A percentile compares a stretch with the other conserved stretches of the same genome.
Conservation (phyloP, 164 flowering plant genomes). For the Liquidambar formosana region DNA sequence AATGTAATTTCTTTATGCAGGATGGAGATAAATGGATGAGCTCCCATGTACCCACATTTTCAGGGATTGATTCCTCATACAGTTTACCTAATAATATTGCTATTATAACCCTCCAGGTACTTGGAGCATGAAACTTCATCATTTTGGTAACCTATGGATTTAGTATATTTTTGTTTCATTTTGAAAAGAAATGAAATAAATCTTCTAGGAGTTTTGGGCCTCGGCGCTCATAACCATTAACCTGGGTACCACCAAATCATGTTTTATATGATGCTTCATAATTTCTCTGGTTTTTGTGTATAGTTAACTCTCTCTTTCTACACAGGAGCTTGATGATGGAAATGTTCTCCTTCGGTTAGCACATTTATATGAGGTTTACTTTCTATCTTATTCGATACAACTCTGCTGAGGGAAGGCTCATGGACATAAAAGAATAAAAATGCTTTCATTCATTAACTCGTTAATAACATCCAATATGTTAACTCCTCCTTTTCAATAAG, state of each 20-base stretch:
- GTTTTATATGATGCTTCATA: background rate
- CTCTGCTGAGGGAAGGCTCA: no score
- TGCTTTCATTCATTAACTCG: no score
- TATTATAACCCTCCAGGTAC: conserved; percentile 47
- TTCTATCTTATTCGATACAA: background rate
- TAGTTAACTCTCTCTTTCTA: background rate
- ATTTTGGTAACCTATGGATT: background rate
- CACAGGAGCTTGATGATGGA: conserved; percentile 83
- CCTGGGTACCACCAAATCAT: background rate
- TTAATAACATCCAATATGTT: background rate
- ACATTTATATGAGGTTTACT: conserved; percentile 82
- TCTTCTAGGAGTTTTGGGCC: background rate
- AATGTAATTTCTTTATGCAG: conserved; percentile 19
- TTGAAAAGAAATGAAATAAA: background rate
- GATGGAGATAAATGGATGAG: conserved; percentile 38
- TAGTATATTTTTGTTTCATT: background rate
- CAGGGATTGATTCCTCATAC: conserved; percentile 40
- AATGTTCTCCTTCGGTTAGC: conserved; percentile 88
- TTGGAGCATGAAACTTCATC: conserved; percentile 3
- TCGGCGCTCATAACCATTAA: background rate
- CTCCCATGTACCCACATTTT: conserved; percentile 35
- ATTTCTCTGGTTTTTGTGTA: background rate
- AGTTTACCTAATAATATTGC: conserved; percentile 49
- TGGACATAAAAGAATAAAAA: no score
- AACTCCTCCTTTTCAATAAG: background rate